Conservation (phyloP, 331 rosid genomes). For the Acacia pycnantha region DNA sequence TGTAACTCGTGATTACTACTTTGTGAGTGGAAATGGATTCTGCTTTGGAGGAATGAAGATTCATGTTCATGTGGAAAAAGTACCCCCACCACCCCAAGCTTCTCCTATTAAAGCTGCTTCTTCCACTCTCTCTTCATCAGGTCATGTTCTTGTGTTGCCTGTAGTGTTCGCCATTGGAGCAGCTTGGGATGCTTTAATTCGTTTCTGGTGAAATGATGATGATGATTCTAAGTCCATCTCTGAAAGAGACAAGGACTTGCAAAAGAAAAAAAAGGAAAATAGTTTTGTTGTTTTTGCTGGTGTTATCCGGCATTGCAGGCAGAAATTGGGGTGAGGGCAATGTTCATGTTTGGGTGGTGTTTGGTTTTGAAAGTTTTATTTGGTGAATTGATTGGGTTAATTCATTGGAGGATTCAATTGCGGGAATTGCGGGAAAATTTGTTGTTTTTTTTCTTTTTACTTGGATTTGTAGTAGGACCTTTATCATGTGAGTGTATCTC, state of each 20-base stretch:
- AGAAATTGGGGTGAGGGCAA: constrained; percentile 26
- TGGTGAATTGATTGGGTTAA: constrained; percentile 14
- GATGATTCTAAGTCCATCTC: background rate
- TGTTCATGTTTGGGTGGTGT: constrained; percentile 16
- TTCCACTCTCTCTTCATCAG: constrained; percentile 25
- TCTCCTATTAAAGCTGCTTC: constrained; percentile 40
- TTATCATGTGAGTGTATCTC: constrained; percentile 17
- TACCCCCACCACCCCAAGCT: constrained; percentile 66
- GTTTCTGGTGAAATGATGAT: constrained; percentile 34
- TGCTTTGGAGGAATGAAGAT: constrained; percentile 89
- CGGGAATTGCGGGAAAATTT: constrained; percentile 26
- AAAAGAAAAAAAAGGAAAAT: background rate
- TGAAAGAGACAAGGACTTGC: constrained; percentile 20
- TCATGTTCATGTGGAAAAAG: constrained; percentile 61
- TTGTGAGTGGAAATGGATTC: constrained; percentile 83
- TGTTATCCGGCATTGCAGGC: constrained; percentile 26
- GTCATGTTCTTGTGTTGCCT: constrained; percentile 50
- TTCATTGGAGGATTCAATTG: constrained; percentile 47
- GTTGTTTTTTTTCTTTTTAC: background rate
- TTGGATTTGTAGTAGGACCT: constrained; percentile 24
- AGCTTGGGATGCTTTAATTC: constrained; percentile 57
- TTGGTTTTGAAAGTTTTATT: constrained; percentile 28
- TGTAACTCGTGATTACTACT: constrained; percentile 67
- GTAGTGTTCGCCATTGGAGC: constrained; percentile 60
- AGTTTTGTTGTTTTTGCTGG: background rate